These are phyloP conservation scores for Artomyces pyxidatus DNA, from an alignment of 768 basidiomycete genomes.

Conservation along the genomic window DNA sequence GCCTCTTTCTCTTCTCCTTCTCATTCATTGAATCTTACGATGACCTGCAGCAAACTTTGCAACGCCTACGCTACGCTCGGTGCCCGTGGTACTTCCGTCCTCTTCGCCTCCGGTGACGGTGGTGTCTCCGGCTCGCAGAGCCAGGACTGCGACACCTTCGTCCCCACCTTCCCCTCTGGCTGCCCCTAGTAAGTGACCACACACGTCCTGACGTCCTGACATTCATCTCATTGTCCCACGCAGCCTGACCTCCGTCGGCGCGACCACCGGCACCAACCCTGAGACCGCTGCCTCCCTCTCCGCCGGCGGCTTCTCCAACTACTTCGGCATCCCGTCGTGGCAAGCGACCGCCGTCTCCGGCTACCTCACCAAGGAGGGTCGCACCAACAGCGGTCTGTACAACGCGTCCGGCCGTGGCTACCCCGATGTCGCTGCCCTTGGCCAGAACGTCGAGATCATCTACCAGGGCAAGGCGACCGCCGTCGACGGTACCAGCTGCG, in stretches of 20 bases:
- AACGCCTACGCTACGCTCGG: slow-evolving; percentile 28
- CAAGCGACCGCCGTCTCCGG: slow-evolving; percentile 17
- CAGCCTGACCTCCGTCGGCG: neutral
- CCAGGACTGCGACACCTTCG: slow-evolving; percentile 22
- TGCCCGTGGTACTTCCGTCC: slow-evolving; percentile 27
- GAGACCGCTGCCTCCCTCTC: slow-evolving; percentile 19
- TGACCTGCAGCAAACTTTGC: slow-evolving; percentile 23
- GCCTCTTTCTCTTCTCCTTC: neutral
- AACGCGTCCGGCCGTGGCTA: slow-evolving; percentile 9
- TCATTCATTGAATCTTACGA: neutral
- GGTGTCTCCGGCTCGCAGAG: slow-evolving; percentile 26
- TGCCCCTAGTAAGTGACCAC: slow-evolving; percentile 24
- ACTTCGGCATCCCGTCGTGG: slow-evolving; percentile 20
- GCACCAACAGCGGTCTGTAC: neutral
- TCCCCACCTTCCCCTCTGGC: slow-evolving; percentile 27
- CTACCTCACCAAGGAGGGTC: neutral
- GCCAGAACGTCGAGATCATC: slow-evolving; percentile 21
- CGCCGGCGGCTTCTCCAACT: slow-evolving; percentile 23
- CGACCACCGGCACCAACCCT: slow-evolving; percentile 6
- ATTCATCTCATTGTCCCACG: neutral
- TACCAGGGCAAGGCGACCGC: neutral
- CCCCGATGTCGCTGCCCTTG: slow-evolving; percentile 31
- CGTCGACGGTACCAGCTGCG: slow-evolving; percentile 25
- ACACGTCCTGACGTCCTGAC: neutral
- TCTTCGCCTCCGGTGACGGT: slow-evolving; percentile 31